Evolutionary conservation across 495 filamentous ascomycete species (phyloP).

Genomic region (Xylaria bambusicola): DNA sequence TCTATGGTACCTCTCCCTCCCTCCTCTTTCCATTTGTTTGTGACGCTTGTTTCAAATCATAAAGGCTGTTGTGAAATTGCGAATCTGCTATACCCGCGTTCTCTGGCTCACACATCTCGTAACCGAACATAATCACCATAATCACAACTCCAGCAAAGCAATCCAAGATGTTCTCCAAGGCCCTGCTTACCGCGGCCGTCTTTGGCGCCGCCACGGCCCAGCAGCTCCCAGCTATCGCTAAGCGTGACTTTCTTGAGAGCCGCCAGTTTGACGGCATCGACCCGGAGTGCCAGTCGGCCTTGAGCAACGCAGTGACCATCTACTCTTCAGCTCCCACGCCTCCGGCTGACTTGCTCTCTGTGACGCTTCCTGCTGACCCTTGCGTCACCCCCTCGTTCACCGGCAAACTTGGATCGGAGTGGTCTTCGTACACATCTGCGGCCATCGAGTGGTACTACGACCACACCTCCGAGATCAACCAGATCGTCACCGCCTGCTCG

Average conservation of each 20-base stretch:
- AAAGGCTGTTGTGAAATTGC: too few relatives aligned
- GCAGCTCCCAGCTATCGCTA: slow-evolving; percentile 3
- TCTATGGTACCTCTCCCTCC: too few relatives aligned
- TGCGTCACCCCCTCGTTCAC: slow-evolving; percentile 19
- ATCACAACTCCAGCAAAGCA: too few relatives aligned
- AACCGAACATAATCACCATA: too few relatives aligned
- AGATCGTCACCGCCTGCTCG: slow-evolving; percentile 18
- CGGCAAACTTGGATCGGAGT: slow-evolving; percentile 14
- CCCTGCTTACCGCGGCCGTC: slow-evolving; percentile 29
- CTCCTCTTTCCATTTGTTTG: too few relatives aligned
- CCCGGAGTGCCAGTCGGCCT: slow-evolving; percentile 1
- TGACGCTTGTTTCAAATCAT: too few relatives aligned
- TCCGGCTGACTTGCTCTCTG: not conserved
- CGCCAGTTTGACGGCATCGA: not conserved
- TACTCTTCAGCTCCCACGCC: slow-evolving; percentile 2
- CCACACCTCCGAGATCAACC: slow-evolving; percentile 16
- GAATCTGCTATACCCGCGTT: too few relatives aligned
- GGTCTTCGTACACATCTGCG: slow-evolving; percentile 18
- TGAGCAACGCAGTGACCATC: not conserved
- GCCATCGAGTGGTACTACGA: slow-evolving; percentile 16
- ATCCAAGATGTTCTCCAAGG: slow-evolving; percentile 35
- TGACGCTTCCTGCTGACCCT: slow-evolving; percentile 10
- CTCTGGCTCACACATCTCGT: too few relatives aligned
- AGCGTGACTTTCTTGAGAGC: slow-evolving; percentile 12
- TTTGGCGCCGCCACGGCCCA: slow-evolving; percentile 26